phyloP scores from a whole-genome alignment of 2,329 filamentous ascomycete species.

The Venturia aucupariae region DNA sequence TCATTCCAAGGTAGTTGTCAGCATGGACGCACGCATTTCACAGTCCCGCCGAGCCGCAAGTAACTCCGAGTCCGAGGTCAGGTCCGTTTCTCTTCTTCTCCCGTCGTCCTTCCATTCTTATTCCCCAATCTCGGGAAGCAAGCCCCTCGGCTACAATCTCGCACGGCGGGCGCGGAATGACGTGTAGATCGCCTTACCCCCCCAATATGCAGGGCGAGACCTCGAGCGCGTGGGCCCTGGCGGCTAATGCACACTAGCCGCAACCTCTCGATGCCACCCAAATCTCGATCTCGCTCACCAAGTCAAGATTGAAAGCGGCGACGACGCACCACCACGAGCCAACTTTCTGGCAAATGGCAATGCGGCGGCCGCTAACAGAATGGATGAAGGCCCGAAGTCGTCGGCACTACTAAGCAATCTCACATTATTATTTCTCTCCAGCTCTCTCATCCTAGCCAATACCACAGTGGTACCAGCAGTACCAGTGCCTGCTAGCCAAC shows the following conservation, averaged over 20 bases:
- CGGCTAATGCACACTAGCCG: neutral
- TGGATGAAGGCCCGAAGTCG: neutral
- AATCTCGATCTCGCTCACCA: neutral
- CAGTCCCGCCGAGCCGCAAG: neutral
- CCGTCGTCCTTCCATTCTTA: too few species aligned
- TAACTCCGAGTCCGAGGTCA: neutral
- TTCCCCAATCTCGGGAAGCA: neutral
- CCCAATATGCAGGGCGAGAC: neutral
- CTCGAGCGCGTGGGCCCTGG: neutral
- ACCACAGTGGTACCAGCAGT: too few species aligned
- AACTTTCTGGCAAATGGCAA: neutral
- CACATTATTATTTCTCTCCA: too few species aligned
- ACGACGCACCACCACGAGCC: slow-evolving; percentile 1
- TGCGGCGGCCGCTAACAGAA: neutral
- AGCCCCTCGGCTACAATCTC: neutral
- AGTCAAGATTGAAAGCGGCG: neutral
- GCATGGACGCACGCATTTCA: too few species aligned
- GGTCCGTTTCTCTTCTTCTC: neutral
- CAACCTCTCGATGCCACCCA: neutral
- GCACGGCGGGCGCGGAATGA: neutral
- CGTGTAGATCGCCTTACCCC: neutral
- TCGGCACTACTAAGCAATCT: too few species aligned
- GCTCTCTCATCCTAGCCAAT: neutral
- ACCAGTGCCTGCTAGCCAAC: too few species aligned
- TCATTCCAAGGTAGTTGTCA: too few species aligned